Base-by-base conservation (phyloP, 305 asterid species). In the Fraxinus angustifolia region DNA sequence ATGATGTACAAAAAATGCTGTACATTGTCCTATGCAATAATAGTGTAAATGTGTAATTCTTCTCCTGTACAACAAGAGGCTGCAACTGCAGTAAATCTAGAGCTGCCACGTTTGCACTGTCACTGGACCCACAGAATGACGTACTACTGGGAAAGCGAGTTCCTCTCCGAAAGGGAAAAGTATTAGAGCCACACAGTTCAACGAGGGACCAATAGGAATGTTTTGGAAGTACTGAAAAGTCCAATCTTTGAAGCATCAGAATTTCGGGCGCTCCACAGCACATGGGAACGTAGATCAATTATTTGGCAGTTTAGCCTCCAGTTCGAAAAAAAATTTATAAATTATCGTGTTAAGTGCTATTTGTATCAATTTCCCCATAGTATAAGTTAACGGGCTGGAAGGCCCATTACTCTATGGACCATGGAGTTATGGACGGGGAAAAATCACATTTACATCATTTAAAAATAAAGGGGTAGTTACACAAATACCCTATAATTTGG, bases 151-250 rank as follows among this genome's bases (percentile, higher is more conserved):
- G 33, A 23, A 21, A 19, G 30, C 30, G 26, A 6, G 3, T 1
- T 6, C 0, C 2, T 17, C 2, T 1, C 28, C 8, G 1, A 5
- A 5, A 56, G 11, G 67, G 11, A 56, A 28, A 28, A 6, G 4
- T 60, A 60, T 19, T 60, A 60, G 31, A 80, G 62, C 83, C 79
- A 50, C 79, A 73, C 11, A 60, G 31, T 21, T 19, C 30, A 21
- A 60, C 23, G 70, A 4, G 60, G 40, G 83, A 48, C 83, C 58
- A 53, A 23, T 12, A 10, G 31, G 6, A 35, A 71, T 34, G 77
- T 60, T 26, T 76, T 62, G 84, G 80, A 76, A 76, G 72, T 62
- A 76, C 58, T 42, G 58, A 81, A 38, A 30, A 60, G 76, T 42
- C 80, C 84, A 81, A 42, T 48, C 5, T 56, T 23, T 73, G 70